A percentile compares a stretch with the other conserved stretches of the same genome.
Conservation (phyloP, 2,329 filamentous ascomycete species). For the Phialophora macrospora region DNA sequence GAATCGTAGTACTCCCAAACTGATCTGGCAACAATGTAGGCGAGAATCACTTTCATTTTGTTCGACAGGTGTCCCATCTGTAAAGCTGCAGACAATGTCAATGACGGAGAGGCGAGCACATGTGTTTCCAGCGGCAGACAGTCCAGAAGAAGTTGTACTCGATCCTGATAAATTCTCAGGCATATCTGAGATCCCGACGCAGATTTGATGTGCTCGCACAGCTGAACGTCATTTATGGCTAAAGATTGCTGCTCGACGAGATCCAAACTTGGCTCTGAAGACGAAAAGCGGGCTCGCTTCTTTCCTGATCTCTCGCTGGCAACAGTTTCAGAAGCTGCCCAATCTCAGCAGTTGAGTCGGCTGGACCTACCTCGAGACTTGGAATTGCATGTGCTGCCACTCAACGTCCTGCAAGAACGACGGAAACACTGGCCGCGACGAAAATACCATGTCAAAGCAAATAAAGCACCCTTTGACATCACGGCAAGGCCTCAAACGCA, state of each 20-base stretch:
- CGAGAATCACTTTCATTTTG: slow-evolving; percentile 14
- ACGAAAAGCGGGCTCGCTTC: not conserved
- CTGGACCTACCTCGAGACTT: slow-evolving; percentile 7
- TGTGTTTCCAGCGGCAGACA: not conserved
- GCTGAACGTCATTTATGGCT: not conserved
- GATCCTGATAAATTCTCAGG: not conserved
- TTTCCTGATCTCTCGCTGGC: not conserved
- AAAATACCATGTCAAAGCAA: slow-evolving; percentile 11
- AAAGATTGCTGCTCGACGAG: not conserved
- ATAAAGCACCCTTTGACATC: not conserved
- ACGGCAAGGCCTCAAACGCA: slow-evolving; percentile 11
- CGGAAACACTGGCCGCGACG: not conserved
- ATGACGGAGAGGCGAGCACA: not conserved
- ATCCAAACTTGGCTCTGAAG: not conserved
- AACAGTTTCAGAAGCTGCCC: not conserved
- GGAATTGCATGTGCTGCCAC: slow-evolving; percentile 17
- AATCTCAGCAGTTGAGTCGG: not conserved
- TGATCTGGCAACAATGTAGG: slow-evolving; percentile 15
- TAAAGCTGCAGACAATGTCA: not conserved
- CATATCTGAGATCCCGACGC: slow-evolving; percentile 3
- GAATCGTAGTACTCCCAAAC: slow-evolving; percentile 17
- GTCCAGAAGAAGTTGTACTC: not conserved
- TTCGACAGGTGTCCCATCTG: slow-evolving; percentile 3
- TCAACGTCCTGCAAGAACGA: not conserved
- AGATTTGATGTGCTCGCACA: slow-evolving; percentile 2